phyloP scores from a whole-genome alignment of 2,329 filamentous ascomycete genomes.

The Pseudocercospora ulei region DNA sequence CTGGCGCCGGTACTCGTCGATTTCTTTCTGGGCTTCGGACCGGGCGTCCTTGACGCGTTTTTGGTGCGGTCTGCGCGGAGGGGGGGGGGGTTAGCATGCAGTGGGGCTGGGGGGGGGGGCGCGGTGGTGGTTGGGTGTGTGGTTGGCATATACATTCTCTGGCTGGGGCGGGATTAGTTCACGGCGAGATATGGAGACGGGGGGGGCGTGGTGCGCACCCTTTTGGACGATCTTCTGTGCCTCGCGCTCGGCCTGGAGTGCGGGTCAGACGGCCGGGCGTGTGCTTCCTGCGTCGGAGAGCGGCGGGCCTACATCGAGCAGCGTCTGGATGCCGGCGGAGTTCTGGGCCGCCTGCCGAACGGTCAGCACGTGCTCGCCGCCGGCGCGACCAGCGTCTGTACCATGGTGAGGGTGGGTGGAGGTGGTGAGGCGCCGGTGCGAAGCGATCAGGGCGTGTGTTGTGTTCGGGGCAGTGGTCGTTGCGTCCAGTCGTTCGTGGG shows the following conservation, averaged over 20 bases:
- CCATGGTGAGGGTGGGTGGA: constrained; percentile 14
- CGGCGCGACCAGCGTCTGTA: background rate
- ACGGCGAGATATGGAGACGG: too few species aligned
- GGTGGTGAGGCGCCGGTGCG: constrained; percentile 10
- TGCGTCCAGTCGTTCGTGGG: too few species aligned
- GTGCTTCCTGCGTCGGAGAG: constrained; percentile 33
- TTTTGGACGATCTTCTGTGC: constrained; percentile 98
- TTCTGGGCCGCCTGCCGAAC: constrained; percentile 79
- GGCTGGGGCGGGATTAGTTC: constrained; percentile 53
- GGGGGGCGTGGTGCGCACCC: too few species aligned
- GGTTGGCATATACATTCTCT: constrained; percentile 62
- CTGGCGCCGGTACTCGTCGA: constrained; percentile 76
- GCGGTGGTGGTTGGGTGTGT: constrained; percentile 6
- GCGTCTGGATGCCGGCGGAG: constrained; percentile 94
- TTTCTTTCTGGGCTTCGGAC: constrained; percentile 94
- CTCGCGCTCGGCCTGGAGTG: constrained; percentile 77
- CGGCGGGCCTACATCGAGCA: constrained; percentile 72
- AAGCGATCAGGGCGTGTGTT: too few species aligned
- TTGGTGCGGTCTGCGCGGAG: constrained; percentile 86
- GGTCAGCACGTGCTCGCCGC: constrained; percentile 10
- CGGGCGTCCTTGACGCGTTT: constrained; percentile 96
- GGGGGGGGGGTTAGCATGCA: constrained; percentile 23
- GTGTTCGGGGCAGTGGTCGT: too few species aligned
- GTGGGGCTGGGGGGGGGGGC: constrained; percentile 9
- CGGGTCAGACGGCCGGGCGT: constrained; percentile 35